These are phyloP conservation scores for Diplodia intermedia DNA, from an alignment of 2,329 filamentous ascomycete genomes.

Conservation along the genomic window DNA sequence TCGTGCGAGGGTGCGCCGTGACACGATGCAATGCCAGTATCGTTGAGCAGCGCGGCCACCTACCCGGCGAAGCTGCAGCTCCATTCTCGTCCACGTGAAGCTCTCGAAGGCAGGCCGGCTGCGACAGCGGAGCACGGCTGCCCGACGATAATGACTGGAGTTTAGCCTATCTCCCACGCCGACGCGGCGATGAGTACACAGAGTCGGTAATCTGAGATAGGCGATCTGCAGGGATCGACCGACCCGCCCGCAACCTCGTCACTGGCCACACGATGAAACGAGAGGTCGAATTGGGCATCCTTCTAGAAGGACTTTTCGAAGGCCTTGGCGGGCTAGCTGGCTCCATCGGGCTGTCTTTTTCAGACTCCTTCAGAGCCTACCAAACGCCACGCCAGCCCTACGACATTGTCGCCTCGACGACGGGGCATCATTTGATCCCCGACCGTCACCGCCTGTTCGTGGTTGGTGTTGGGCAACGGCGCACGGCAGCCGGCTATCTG, in stretches of 20 bases:
- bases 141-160: background rate
- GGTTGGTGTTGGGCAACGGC: background rate
- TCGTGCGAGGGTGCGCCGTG: background rate
- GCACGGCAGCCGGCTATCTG: background rate
- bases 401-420: background rate
- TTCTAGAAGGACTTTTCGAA: background rate
- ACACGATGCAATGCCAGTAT: background rate
- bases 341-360: too few relatives aligned
- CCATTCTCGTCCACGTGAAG: background rate
- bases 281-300: background rate
- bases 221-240: conserved; percentile 23
- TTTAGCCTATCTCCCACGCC: background rate
- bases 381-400: background rate
- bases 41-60: background rate
- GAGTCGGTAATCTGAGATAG: conserved; percentile 1
- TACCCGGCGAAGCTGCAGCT: background rate
- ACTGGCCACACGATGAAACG: background rate
- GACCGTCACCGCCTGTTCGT: background rate
- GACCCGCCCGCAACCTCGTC: too few relatives aligned
- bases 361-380: too few relatives aligned
- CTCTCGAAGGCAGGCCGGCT: background rate
- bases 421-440: background rate
- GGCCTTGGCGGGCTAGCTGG: too few relatives aligned
- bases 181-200: background rate
- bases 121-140: background rate